A percentile compares a stretch with the other conserved stretches of the same genome.
Conservation (phyloP, 73 alveolate genomes). For the Uronychia binucleata region DNA sequence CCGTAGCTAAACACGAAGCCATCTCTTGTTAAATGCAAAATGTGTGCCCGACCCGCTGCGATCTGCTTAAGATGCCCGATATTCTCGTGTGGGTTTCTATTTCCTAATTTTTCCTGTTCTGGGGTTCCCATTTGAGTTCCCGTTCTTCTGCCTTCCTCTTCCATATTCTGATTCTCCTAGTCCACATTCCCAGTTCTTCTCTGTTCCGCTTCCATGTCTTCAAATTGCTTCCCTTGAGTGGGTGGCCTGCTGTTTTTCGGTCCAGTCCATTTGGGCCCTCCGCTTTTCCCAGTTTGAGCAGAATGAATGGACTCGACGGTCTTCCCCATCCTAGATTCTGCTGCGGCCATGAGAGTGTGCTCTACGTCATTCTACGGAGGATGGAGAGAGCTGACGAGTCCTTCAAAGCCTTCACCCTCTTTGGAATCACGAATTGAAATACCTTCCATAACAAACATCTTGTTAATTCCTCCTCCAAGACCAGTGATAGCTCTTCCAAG, state of each 20-base stretch:
- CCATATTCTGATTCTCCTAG: not conserved
- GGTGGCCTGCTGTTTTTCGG: not conserved
- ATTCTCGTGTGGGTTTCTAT: constrained; percentile 30
- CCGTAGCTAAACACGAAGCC: constrained; percentile 96
- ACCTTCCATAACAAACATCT: constrained; percentile 87
- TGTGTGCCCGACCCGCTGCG: constrained; percentile 82
- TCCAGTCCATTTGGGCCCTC: not conserved
- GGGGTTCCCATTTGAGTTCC: constrained; percentile 5
- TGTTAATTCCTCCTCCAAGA: constrained; percentile 93
- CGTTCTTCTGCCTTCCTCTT: constrained; percentile 8
- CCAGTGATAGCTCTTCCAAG: constrained; percentile 90
- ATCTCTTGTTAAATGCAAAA: constrained; percentile 87
- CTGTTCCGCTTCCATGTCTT: not conserved
- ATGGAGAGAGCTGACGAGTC: constrained; percentile 54
- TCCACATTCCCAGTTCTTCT: constrained; percentile 8
- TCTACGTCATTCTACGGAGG: constrained; percentile 29
- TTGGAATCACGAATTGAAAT: not conserved
- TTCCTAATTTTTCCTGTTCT: constrained; percentile 3
- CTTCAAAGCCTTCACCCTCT: constrained; percentile 68
- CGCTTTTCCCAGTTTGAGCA: not conserved
- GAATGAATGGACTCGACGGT: not conserved
- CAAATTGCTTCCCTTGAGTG: not conserved
- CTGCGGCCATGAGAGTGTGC: not conserved
- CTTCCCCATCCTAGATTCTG: not conserved
- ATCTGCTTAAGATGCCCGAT: constrained; percentile 79